phyloP scores from a whole-genome alignment of 148 eudicot genomes.

The Rhododendron vialii region DNA sequence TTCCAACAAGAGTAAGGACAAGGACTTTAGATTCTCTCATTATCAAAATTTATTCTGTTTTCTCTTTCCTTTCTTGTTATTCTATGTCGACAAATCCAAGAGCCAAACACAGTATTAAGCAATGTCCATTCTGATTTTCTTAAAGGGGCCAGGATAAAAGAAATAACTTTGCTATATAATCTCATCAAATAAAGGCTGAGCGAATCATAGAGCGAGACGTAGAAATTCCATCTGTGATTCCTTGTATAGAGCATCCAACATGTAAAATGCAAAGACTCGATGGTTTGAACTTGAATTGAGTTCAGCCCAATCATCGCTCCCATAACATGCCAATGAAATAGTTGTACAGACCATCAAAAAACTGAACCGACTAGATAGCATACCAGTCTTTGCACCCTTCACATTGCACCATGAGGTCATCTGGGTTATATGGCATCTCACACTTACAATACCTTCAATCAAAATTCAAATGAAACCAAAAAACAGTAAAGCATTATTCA shows the following conservation, averaged over 20 bases:
- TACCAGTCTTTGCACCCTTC: conserved; percentile 70
- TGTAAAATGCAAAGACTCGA: not conserved
- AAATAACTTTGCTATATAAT: not conserved
- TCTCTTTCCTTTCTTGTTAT: not conserved
- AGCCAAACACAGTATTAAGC: not conserved
- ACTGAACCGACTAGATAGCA: not conserved
- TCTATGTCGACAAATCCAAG: not conserved
- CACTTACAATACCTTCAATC: conserved; percentile 56
- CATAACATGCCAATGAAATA: not conserved
- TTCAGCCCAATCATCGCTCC: not conserved
- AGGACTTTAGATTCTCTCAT: not conserved
- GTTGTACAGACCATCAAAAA: not conserved
- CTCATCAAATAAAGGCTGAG: not conserved
- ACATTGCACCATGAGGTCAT: conserved; percentile 69
- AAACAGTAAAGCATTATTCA: not conserved
- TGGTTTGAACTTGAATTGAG: not conserved
- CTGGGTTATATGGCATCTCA: conserved; percentile 69
- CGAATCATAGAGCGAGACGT: not conserved
- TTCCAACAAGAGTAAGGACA: not conserved
- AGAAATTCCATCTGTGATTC: not conserved
- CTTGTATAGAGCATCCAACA: not conserved
- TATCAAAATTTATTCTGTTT: not conserved
- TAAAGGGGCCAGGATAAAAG: not conserved
- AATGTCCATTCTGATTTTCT: not conserved
- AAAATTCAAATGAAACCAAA: not conserved